Conservation (phyloP, 2,329 filamentous ascomycete species). For the Fusarium chaquense region DNA sequence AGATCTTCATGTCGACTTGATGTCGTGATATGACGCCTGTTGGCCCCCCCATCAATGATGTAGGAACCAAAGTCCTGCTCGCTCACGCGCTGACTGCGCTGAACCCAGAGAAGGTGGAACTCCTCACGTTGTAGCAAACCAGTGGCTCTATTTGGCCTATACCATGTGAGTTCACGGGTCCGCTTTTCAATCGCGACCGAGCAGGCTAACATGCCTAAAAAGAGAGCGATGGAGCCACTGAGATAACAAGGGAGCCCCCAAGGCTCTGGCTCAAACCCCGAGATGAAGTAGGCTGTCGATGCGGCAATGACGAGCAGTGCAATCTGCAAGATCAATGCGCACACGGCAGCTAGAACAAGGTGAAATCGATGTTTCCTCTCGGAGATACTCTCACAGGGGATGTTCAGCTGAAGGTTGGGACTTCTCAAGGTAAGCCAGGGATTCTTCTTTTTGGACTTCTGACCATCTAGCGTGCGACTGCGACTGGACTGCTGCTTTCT, state of each 20-base stretch:
- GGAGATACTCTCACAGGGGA: fast-evolving
- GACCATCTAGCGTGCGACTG: background rate
- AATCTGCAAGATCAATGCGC: fast-evolving
- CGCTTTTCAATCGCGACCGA: background rate
- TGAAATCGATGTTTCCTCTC: fast-evolving
- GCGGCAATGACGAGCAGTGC: background rate
- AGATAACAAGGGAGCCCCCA: background rate
- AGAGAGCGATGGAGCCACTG: fast-evolving
- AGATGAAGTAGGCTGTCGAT: background rate
- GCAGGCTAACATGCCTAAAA: background rate
- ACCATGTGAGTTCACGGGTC: background rate
- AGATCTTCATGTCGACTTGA: background rate
- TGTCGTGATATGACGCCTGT: background rate
- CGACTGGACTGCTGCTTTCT: background rate
- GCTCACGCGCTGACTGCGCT: background rate
- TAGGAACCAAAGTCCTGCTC: background rate
- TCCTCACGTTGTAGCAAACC: background rate
- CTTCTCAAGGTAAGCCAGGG: background rate
- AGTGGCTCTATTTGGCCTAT: background rate
- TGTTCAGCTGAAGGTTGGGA: background rate
- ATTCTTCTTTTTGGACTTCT: background rate
- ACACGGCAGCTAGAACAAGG: background rate
- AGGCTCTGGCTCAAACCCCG: background rate
- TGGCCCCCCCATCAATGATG: background rate
- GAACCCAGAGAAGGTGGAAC: background rate